Conservation (phyloP, 208 protist species). For the Trypanosoma vivax region DNA sequence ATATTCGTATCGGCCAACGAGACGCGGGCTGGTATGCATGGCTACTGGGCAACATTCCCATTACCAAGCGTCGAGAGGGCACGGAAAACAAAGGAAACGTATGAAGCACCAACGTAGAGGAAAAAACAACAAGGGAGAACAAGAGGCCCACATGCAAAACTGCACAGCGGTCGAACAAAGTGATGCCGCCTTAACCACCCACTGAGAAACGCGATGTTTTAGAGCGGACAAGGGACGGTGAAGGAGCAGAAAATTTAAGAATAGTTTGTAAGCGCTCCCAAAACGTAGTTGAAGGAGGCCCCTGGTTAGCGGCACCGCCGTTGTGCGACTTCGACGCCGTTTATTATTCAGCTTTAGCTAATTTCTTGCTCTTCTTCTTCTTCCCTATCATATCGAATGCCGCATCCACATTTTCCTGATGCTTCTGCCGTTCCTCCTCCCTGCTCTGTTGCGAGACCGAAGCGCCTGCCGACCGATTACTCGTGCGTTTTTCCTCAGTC, state of each 20-base stretch:
- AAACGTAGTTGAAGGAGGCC: not conserved
- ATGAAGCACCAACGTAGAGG: not conserved
- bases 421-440: conserved; percentile 35
- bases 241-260: too few relatives aligned
- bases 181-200: not conserved
- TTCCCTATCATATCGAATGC: conserved; percentile 31
- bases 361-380: conserved; percentile 33
- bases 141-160: not conserved
- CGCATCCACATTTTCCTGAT: conserved; percentile 17
- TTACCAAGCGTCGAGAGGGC: conserved; percentile 1
- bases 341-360: conserved; percentile 24
- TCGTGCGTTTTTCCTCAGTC: conserved; percentile 36
- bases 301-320: too few relatives aligned
- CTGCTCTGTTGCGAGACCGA: conserved; percentile 15
- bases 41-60: not conserved
- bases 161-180: not conserved
- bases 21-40: conserved; percentile 1
- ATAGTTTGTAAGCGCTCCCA: not conserved
- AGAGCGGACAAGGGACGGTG: too few relatives aligned
- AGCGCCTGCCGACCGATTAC: conserved; percentile 43
- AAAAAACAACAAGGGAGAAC: not conserved
- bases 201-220: too few relatives aligned
- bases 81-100: not conserved
- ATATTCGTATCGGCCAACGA: conserved; percentile 72
- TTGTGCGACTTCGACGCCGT: not conserved